Evolutionary conservation across 768 basidiomycete species (phyloP).

Genomic region (Amanita pallidorosea): DNA sequence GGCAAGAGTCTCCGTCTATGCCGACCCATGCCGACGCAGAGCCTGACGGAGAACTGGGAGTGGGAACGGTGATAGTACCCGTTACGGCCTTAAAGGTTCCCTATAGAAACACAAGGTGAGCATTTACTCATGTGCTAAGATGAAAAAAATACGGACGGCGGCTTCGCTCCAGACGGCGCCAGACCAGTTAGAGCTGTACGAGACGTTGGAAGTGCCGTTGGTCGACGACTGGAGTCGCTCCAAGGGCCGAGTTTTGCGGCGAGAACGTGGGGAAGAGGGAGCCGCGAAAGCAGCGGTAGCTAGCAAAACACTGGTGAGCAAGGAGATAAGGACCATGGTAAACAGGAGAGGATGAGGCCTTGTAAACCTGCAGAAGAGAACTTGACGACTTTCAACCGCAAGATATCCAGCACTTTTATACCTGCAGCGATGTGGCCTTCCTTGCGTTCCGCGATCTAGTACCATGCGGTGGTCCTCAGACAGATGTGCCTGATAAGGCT

Average conservation of each 20-base stretch:
- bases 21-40: conserved; percentile 25
- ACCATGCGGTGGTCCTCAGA: too few species aligned
- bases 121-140: neutral
- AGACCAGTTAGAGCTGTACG: conserved; percentile 25
- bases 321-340: neutral
- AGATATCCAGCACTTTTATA: too few species aligned
- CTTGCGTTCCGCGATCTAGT: too few species aligned
- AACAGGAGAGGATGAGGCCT: neutral
- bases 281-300: neutral
- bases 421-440: too few species aligned
- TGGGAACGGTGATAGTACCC: conserved; percentile 22
- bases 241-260: neutral
- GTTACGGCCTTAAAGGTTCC: conserved; percentile 14
- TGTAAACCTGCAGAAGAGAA: too few species aligned
- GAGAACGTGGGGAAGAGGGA: neutral
- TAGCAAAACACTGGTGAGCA: neutral
- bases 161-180: conserved; percentile 20
- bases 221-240: neutral
- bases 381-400: too few species aligned
- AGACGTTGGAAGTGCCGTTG: conserved; percentile 13
- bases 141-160: conserved; percentile 8
- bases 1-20: conserved; percentile 25
- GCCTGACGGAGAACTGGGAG: conserved; percentile 16
- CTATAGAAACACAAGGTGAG: neutral
- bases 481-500: too few species aligned